Evolutionary conservation across 139 green algal genomes (phyloP).

Genomic region (Chlorokybus atmophyticus): DNA sequence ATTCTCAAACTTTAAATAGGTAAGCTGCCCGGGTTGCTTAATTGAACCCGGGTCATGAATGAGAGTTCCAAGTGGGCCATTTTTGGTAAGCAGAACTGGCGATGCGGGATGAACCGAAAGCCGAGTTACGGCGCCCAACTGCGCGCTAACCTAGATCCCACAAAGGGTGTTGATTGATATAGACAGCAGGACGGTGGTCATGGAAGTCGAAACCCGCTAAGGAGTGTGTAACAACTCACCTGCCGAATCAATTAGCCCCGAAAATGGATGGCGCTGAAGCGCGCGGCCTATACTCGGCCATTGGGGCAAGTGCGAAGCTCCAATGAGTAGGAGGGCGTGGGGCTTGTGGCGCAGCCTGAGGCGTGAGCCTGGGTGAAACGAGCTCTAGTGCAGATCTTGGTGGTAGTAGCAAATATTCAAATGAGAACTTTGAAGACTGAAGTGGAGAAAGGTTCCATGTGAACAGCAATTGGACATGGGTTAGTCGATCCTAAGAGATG

Average conservation of each 20-base stretch:
- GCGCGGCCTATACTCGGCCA: slow-evolving; percentile 73
- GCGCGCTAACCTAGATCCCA: too few species aligned
- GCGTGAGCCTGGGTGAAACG: slow-evolving; percentile 72
- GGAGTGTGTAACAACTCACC: slow-evolving; percentile 96
- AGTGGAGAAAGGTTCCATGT: slow-evolving; percentile 87
- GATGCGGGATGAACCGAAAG: slow-evolving; percentile 89
- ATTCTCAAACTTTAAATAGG: too few species aligned
- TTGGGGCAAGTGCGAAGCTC: slow-evolving; percentile 64
- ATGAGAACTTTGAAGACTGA: slow-evolving; percentile 86
- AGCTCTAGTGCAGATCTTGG: slow-evolving; percentile 82
- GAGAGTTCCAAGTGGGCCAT: too few species aligned
- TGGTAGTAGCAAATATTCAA: slow-evolving; percentile 92
- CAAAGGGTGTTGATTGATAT: slow-evolving; percentile 88
- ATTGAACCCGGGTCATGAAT: too few species aligned
- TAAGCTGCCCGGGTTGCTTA: too few species aligned
- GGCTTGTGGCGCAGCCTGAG: slow-evolving; percentile 57
- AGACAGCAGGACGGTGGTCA: slow-evolving; percentile 90
- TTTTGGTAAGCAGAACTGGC: too few species aligned
- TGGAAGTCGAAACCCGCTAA: slow-evolving; percentile 96
- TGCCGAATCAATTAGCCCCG: slow-evolving; percentile 90
- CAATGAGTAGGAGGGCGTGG: slow-evolving; percentile 84
- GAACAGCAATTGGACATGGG: slow-evolving; percentile 90
- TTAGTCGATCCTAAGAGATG: slow-evolving; percentile 87
- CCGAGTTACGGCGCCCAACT: too few species aligned
- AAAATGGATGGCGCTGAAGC: slow-evolving; percentile 94